Evolutionary conservation across 495 filamentous ascomycete genomes (phyloP), one percentile per base, ranked within the genome.

Genomic region (Tetracladium setigerum): DNA sequence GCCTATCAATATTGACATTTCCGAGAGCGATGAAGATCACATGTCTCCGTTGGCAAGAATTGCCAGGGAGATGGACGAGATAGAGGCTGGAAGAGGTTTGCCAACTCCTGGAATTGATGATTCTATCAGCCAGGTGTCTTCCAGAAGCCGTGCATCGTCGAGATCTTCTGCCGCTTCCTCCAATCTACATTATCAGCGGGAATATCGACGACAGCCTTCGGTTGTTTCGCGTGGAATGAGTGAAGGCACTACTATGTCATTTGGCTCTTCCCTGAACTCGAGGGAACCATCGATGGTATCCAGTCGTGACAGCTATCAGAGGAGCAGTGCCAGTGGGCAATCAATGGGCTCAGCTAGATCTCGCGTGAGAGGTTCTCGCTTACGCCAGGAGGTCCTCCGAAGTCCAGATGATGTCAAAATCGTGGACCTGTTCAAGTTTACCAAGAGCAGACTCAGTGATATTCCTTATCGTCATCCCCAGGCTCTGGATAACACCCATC

Each of bases 351-450:
- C 81, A 0, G 69, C 75, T 46, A 76, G 81, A 22, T 82, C 82
- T 17, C 73, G 68, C 7, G 68, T 73, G 39, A 76, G 74, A 39
- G 78, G 77, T 5, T 95, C 89, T 6, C 74, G 83, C 31, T 69
- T 97, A 38, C 79, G 87, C 14, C 83, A 95, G 56, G 89, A 98
- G 60, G 75, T 96, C 30, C 71, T 88, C 19, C 65, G 61, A 27
- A 81, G 79, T 46, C 79, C 79, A 4, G 77, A 81, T n/a, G 70
- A 74, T 12, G 58, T 68, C 31, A 72, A 71, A 22, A 76, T 81
- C 19, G 70, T 76, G 30, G 83, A 87, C 53, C 69, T 87, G 7
- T 82, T 82, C 65, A 85, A 69, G 77, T 84, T 61, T 72, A 88
- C 60, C 67, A 71, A 71, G 50, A 68, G 82, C 38, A 78, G 88